A percentile compares a stretch with the other conserved stretches of the same genome.
Conservation (phyloP, 768 basidiomycete genomes). For the Hygrocybe punicea region DNA sequence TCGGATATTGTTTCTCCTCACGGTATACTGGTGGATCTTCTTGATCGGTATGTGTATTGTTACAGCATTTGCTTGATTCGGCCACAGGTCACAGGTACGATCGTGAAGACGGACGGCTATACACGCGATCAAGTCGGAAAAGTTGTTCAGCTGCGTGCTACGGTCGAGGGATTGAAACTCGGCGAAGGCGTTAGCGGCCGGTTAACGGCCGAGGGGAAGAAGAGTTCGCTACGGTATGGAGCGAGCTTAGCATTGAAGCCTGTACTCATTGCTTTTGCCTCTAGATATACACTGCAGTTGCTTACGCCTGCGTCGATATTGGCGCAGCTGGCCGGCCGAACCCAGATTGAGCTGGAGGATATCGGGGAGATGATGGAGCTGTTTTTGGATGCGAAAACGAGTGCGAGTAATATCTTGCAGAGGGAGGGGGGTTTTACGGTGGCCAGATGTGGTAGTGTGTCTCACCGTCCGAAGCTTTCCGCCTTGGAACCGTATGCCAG, state of each 20-base stretch:
- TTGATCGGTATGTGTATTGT: slow-evolving; percentile 67
- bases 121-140: slow-evolving; percentile 78
- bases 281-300: slow-evolving; percentile 85
- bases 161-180: slow-evolving; percentile 79
- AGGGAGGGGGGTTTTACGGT: too few species aligned
- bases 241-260: slow-evolving; percentile 6
- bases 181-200: slow-evolving; percentile 73
- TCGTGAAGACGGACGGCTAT: slow-evolving; percentile 91
- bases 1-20: slow-evolving; percentile 91
- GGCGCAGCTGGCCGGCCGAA: slow-evolving; percentile 69
- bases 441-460: too few species aligned
- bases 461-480: too few species aligned
- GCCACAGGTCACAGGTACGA: too few species aligned
- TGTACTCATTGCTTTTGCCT: slow-evolving; percentile 12
- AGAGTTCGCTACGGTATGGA: slow-evolving; percentile 70
- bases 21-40: slow-evolving; percentile 88
- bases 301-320: slow-evolving; percentile 90
- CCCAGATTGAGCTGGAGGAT: slow-evolving; percentile 82
- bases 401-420: too few species aligned
- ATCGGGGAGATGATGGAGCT: slow-evolving; percentile 91
- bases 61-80: slow-evolving; percentile 44
- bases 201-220: slow-evolving; percentile 78
- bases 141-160: slow-evolving; percentile 83
- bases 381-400: slow-evolving; percentile 92
- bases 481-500: too few species aligned